These are phyloP conservation scores for Cyberlindnera sargentensis DNA, from an alignment of 805 yeast species.

Conservation along the genomic window DNA sequence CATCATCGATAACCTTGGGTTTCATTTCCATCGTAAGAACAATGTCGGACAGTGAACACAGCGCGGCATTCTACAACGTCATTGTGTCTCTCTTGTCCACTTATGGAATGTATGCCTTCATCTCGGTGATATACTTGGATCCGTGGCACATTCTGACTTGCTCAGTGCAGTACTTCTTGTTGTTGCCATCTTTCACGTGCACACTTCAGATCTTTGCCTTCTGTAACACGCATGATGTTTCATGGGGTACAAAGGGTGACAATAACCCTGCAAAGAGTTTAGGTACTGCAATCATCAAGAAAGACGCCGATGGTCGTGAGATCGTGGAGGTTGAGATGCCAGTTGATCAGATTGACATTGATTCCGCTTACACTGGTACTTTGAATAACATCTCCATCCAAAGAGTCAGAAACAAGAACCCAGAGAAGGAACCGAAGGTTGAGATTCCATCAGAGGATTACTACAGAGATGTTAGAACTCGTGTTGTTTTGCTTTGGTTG, in stretches of 20 bases:
- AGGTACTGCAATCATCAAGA: slow-evolving; percentile 72
- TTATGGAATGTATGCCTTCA: slow-evolving; percentile 77
- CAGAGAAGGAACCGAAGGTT: slow-evolving; percentile 32
- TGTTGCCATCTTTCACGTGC: slow-evolving; percentile 89
- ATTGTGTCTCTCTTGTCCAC: slow-evolving; percentile 84
- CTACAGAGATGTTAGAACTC: slow-evolving; percentile 89
- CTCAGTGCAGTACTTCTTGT: slow-evolving; percentile 76
- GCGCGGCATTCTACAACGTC: slow-evolving; percentile 58
- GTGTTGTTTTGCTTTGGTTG: slow-evolving; percentile 95
- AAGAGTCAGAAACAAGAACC: slow-evolving; percentile 50
- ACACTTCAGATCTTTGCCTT: slow-evolving; percentile 93
- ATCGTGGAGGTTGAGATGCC: slow-evolving; percentile 73
- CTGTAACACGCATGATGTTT: slow-evolving; percentile 96
- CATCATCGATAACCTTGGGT: slow-evolving; percentile 78
- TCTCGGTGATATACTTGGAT: slow-evolving; percentile 81
- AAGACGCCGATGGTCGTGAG: slow-evolving; percentile 67
- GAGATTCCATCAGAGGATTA: slow-evolving; percentile 61
- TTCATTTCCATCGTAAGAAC: slow-evolving; percentile 67
- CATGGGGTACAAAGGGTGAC: slow-evolving; percentile 99
- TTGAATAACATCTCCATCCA: slow-evolving; percentile 65
- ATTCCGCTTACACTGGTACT: slow-evolving; percentile 72
- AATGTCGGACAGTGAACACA: slow-evolving; percentile 29
- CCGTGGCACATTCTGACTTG: slow-evolving; percentile 96
- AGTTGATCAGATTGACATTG: slow-evolving; percentile 66
- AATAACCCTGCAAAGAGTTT: slow-evolving; percentile 59